Base-by-base conservation (phyloP, 345 rosid species). In the Cardamine resedifolia region DNA sequence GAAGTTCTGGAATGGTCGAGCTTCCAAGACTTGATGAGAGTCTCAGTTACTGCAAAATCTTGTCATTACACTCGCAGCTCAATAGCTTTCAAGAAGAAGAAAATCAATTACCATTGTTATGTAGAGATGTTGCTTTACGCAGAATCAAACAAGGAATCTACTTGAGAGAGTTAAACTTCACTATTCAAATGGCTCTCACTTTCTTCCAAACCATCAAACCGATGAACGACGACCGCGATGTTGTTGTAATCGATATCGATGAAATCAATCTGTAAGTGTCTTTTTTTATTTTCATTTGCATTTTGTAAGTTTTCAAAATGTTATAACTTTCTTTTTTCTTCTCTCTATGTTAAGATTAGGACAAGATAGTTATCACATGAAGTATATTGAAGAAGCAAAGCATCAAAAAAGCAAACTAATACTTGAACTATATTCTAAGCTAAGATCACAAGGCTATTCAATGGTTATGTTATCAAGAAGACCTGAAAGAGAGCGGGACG, bases 201-300 rank as follows among this genome's bases (percentile, higher is more conserved):
- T 89, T 76, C 60, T 84, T 86, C 41, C 67, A 74, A 53, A 64
- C 74, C 57, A 38, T 81, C 27, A 59, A 64, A 58, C 88, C 88
- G 14, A 36, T 57, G 47, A 67, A 71, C 6, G 79, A 80, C 68
- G 77, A 73, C 30, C 43, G 33, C 9, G 87, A 87, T 75, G 87
- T 63, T 48, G 86, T 93, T 68, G 72, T 93, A 59, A 63, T 93
- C 23, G 97, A 90, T 76, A 69, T 87, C 45, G 96, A 93, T 58
- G 86, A 84, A 7, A 52, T 80, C 58, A 74, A 62, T 33, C 20
- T 53, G 96, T 91, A 79, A 81, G 74, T 66, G 18, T 66, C n/a
- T 66, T 47, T 48, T 66, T 28, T 5, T 59, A 28, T 16, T 58
- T 4, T 28, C 55, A 10, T 52, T 51, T 21, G 4, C 23, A 31